Evolutionary conservation across 306 rosid genomes (phyloP).

Genomic region (Acmispon strigosus): DNA sequence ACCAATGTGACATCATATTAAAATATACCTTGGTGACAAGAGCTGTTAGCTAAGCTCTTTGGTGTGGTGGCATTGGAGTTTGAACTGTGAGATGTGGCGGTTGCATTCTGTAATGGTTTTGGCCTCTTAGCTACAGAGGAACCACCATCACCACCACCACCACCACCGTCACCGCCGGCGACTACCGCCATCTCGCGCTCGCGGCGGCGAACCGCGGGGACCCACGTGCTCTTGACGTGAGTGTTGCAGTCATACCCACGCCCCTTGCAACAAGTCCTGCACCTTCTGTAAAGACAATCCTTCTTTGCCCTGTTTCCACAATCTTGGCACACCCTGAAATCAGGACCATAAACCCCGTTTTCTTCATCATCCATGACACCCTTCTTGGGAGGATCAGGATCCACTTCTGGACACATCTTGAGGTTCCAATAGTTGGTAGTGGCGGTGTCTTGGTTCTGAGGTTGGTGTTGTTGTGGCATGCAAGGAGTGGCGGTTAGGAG

Average conservation of each 20-base stretch:
- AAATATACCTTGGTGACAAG: slow-evolving; percentile 45
- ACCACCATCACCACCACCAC: slow-evolving; percentile 15
- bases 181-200: slow-evolving; percentile 33
- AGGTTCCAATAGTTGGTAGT: slow-evolving; percentile 33
- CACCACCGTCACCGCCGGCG: slow-evolving; percentile 19
- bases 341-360: slow-evolving; percentile 30
- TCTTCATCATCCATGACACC: slow-evolving; percentile 24
- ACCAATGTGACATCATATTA: not conserved
- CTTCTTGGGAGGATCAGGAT: slow-evolving; percentile 23
- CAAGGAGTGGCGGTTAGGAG: slow-evolving; percentile 62
- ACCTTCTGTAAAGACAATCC: slow-evolving; percentile 54
- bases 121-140: slow-evolving; percentile 54
- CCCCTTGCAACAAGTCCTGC: slow-evolving; percentile 81
- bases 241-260: slow-evolving; percentile 61
- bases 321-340: slow-evolving; percentile 52
- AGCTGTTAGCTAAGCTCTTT: slow-evolving; percentile 36
- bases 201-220: slow-evolving; percentile 59
- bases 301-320: slow-evolving; percentile 84
- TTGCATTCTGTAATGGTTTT: slow-evolving; percentile 33
- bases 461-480: slow-evolving; percentile 17
- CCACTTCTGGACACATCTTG: slow-evolving; percentile 39
- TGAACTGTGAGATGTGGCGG: slow-evolving; percentile 50
- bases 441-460: not conserved
- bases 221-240: slow-evolving; percentile 88
- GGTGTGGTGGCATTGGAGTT: slow-evolving; percentile 46